phyloP scores from a whole-genome alignment of 495 filamentous ascomycete genomes.

The Aspergillus incahuasiensis region DNA sequence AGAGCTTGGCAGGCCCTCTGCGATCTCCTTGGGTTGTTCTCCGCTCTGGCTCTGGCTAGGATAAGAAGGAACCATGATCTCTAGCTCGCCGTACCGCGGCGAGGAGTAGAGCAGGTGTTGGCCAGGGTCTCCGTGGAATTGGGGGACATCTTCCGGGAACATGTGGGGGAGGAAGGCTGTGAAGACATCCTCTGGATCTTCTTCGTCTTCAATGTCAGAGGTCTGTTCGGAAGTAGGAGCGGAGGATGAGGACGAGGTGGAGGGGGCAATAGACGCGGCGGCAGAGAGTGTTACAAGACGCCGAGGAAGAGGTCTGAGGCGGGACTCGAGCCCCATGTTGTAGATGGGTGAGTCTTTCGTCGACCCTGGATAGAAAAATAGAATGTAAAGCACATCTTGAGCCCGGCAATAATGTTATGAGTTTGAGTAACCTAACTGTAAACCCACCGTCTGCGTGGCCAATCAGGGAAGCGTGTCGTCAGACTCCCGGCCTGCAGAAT shows the following conservation, averaged over 20 bases:
- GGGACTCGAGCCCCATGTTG: constrained; percentile 21
- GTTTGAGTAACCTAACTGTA: too few relatives aligned
- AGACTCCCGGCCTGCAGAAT: too few relatives aligned
- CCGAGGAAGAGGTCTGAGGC: constrained; percentile 31
- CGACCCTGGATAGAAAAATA: background rate
- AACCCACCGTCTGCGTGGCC: too few relatives aligned
- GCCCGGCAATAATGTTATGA: too few relatives aligned
- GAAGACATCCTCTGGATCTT: constrained; percentile 61
- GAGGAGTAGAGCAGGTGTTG: constrained; percentile 63
- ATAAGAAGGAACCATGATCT: constrained; percentile 42
- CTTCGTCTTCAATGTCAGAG: constrained; percentile 11
- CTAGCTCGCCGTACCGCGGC: constrained; percentile 50
- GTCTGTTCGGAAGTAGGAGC: constrained; percentile 6
- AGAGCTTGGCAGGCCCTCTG: constrained; percentile 14
- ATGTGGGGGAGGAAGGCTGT: constrained; percentile 59
- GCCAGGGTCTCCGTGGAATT: constrained; percentile 70
- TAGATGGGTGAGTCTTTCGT: too few relatives aligned
- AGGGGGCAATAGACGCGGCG: background rate
- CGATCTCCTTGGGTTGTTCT: constrained; percentile 14
- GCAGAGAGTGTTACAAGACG: constrained; percentile 10
- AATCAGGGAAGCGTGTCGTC: too few relatives aligned
- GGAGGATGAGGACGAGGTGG: background rate
- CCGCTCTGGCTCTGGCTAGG: constrained; percentile 23
- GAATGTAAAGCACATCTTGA: background rate
- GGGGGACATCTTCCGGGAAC: constrained; percentile 69